phyloP scores from a whole-genome alignment of 2,329 filamentous ascomycete species.

The Xylariales sp. region DNA sequence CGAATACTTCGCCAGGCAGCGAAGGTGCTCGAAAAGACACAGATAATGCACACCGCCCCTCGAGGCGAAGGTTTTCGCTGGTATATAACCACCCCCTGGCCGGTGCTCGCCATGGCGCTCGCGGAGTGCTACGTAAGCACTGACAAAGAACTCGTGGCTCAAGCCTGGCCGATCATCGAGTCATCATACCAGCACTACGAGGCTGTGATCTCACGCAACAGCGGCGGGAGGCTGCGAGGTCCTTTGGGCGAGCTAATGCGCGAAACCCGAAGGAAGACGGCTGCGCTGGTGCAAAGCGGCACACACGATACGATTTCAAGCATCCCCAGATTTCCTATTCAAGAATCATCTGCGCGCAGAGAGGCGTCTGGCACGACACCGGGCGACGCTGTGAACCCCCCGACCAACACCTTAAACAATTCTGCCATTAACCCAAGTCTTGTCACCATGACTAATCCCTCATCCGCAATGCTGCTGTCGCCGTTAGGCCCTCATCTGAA shows the following conservation, averaged over 20 bases:
- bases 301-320: too few species aligned
- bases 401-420: too few species aligned
- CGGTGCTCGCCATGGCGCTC: constrained; percentile 20
- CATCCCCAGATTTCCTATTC: too few species aligned
- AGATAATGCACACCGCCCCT: constrained; percentile 20
- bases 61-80: constrained; percentile 25
- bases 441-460: too few species aligned
- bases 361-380: too few species aligned
- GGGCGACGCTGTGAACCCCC: too few species aligned
- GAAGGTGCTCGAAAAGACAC: constrained; percentile 17
- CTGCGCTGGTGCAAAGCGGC: too few species aligned
- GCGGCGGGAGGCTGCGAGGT: constrained; percentile 10
- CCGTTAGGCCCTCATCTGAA: too few species aligned
- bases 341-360: too few species aligned
- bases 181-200: constrained; percentile 12
- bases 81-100: constrained; percentile 22
- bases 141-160: constrained; percentile 12
- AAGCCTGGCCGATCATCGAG: constrained; percentile 23
- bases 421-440: too few species aligned
- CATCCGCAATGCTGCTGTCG: too few species aligned
- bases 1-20: constrained; percentile 12
- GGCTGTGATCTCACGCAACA: constrained; percentile 5
- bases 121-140: constrained; percentile 21
- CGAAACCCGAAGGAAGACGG: constrained; percentile 2
- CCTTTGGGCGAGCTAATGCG: constrained; percentile 13